phyloP scores from a whole-genome alignment of 2,329 filamentous ascomycete genomes.

The Chaetomiaceae sp. region DNA sequence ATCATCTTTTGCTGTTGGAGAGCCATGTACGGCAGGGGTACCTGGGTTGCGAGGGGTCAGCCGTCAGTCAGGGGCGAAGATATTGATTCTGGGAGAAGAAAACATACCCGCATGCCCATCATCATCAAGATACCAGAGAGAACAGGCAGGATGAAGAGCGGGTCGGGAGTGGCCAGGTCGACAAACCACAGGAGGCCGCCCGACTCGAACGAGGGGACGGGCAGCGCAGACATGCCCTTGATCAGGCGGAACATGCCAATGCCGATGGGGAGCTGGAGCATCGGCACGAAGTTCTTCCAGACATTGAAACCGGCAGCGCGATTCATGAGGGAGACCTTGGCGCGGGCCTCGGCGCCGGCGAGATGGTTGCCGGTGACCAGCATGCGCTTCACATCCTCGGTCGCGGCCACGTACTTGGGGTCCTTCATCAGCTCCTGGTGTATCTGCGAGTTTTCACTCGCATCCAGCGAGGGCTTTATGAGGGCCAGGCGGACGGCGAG shows the following conservation, averaged over 20 bases:
- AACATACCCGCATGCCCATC: constrained; percentile 52
- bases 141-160: constrained; percentile 69
- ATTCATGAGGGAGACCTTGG: constrained; percentile 48
- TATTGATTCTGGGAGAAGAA: not conserved
- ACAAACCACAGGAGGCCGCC: constrained; percentile 73
- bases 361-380: constrained; percentile 41
- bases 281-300: constrained; percentile 47
- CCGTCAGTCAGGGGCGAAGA: not conserved
- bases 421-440: constrained; percentile 53
- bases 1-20: constrained; percentile 30
- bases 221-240: constrained; percentile 67
- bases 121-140: constrained; percentile 53
- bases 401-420: constrained; percentile 48
- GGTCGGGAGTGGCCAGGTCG: constrained; percentile 72
- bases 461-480: constrained; percentile 59
- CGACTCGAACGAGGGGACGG: constrained; percentile 70
- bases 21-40: constrained; percentile 32
- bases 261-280: constrained; percentile 62
- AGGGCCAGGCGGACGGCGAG: constrained; percentile 59
- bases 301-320: constrained; percentile 50
- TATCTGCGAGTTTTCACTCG: constrained; percentile 58
- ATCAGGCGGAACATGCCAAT: constrained; percentile 78
- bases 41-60: constrained; percentile 19
- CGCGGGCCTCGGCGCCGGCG: constrained; percentile 41
- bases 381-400: constrained; percentile 47